These are phyloP conservation scores for Ambrosia hybrid DNA, from an alignment of 140 eudicot genomes.

Conservation along the genomic window DNA sequence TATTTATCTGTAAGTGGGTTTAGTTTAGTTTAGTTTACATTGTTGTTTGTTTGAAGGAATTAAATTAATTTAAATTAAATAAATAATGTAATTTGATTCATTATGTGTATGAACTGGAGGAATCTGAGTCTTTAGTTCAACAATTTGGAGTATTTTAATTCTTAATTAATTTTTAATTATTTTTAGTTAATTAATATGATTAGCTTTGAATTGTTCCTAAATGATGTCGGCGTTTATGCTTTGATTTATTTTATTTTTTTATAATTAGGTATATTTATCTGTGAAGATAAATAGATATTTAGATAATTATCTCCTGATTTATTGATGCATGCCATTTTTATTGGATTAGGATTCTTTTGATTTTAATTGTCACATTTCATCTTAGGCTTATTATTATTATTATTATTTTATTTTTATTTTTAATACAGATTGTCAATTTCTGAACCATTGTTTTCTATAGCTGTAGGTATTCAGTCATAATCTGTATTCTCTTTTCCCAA, in stretches of 20 bases:
- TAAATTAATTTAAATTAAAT: slow-evolving; percentile 2
- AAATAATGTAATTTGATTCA: background rate
- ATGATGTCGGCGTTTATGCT: slow-evolving; percentile 38
- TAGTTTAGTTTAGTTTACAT: too few relatives aligned
- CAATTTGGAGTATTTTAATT: slow-evolving; percentile 28
- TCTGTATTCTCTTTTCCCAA: slow-evolving; percentile 28
- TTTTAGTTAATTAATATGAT: slow-evolving; percentile 23
- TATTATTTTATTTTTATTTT: background rate
- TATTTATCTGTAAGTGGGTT: too few relatives aligned
- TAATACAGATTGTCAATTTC: slow-evolving; percentile 32
- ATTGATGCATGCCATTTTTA: slow-evolving; percentile 34
- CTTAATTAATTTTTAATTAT: slow-evolving; percentile 14
- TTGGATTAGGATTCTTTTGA: slow-evolving; percentile 27
- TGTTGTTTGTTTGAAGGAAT: too few relatives aligned
- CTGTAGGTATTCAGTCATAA: slow-evolving; percentile 39
- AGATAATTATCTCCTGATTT: slow-evolving; percentile 27
- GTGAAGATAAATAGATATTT: background rate
- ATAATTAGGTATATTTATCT: background rate
- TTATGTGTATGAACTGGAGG: background rate
- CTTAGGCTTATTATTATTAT: background rate
- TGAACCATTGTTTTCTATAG: slow-evolving; percentile 32
- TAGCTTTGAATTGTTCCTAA: slow-evolving; percentile 29
- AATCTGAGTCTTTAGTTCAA: background rate
- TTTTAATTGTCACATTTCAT: slow-evolving; percentile 33
- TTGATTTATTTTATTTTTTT: background rate